phyloP scores from a whole-genome alignment of 2,329 filamentous ascomycete genomes.

The Sporothrix inflata region DNA sequence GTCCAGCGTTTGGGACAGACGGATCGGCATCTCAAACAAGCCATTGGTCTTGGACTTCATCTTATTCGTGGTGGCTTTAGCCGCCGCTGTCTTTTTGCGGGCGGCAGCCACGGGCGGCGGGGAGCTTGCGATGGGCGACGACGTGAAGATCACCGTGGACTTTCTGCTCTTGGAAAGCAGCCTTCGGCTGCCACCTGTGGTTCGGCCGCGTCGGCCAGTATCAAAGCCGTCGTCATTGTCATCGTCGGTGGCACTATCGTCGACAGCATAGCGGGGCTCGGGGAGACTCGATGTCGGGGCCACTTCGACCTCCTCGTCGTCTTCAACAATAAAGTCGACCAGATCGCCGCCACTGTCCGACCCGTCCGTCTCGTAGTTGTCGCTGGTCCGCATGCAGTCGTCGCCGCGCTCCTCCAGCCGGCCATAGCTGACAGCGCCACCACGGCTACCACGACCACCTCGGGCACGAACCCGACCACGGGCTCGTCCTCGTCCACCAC shows the following conservation, averaged over 20 bases:
- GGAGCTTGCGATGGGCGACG: constrained; percentile 32
- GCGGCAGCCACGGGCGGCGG: background rate
- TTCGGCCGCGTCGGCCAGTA: background rate
- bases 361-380: constrained; percentile 50
- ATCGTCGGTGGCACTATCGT: background rate
- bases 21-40: constrained; percentile 29
- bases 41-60: background rate
- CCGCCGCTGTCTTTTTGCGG: background rate
- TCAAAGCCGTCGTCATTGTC: background rate
- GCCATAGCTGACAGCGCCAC: constrained; percentile 20
- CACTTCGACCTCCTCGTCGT: constrained; percentile 44
- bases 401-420: constrained; percentile 52
- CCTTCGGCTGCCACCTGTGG: background rate
- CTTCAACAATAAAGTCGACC: constrained; percentile 60
- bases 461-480: constrained; percentile 31
- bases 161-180: background rate
- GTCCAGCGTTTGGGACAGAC: constrained; percentile 31
- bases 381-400: constrained; percentile 55
- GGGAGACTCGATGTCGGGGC: constrained; percentile 21
- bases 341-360: constrained; percentile 56
- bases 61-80: background rate
- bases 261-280: background rate
- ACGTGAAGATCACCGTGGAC: constrained; percentile 5
- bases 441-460: constrained; percentile 25
- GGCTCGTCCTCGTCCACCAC: constrained; percentile 25